A percentile compares a stretch with the other conserved stretches of the same genome.
These are phyloP conservation scores for Elsinoe arachidis DNA, from an alignment of 2,329 filamentous ascomycete genomes.

Conservation along the genomic window DNA sequence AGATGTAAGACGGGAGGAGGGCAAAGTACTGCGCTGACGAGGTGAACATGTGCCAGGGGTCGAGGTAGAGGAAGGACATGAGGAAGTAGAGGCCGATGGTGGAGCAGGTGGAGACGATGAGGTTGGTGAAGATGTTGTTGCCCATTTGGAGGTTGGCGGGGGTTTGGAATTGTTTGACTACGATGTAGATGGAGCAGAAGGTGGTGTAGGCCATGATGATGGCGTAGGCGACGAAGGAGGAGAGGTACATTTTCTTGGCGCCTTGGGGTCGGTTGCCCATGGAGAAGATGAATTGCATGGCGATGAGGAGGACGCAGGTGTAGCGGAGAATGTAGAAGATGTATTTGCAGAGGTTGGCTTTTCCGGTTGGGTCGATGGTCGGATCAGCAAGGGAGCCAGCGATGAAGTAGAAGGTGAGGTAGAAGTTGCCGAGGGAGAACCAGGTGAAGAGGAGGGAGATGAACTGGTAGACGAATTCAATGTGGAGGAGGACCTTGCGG, in stretches of 20 bases:
- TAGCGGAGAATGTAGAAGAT: slow-evolving; percentile 86
- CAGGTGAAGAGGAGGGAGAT: slow-evolving; percentile 90
- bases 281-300: slow-evolving; percentile 89
- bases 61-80: slow-evolving; percentile 92
- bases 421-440: slow-evolving; percentile 96
- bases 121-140: slow-evolving; percentile 87
- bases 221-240: slow-evolving; percentile 79
- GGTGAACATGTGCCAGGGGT: slow-evolving; percentile 99
- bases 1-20: slow-evolving; percentile 87
- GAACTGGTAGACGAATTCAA: slow-evolving; percentile 94
- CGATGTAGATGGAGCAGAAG: slow-evolving; percentile 82
- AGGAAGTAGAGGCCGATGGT: slow-evolving; percentile 92
- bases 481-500: slow-evolving; percentile 83
- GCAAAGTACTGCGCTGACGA: slow-evolving; percentile 85
- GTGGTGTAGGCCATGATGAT: slow-evolving; percentile 95
- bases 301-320: slow-evolving; percentile 75
- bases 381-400: slow-evolving; percentile 78
- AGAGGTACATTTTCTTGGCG: slow-evolving; percentile 80
- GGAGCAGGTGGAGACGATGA: slow-evolving; percentile 80
- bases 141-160: slow-evolving; percentile 50
- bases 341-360: slow-evolving; percentile 67
- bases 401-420: slow-evolving; percentile 97
- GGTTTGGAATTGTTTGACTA: slow-evolving; percentile 63
- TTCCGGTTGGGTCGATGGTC: slow-evolving; percentile 76
- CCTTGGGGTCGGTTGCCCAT: slow-evolving; percentile 96